Percentiles rank a stretch among this genome's conserved stretches.
Conservation (phyloP, 2,329 filamentous ascomycete genomes). For the Cytospora mali region DNA sequence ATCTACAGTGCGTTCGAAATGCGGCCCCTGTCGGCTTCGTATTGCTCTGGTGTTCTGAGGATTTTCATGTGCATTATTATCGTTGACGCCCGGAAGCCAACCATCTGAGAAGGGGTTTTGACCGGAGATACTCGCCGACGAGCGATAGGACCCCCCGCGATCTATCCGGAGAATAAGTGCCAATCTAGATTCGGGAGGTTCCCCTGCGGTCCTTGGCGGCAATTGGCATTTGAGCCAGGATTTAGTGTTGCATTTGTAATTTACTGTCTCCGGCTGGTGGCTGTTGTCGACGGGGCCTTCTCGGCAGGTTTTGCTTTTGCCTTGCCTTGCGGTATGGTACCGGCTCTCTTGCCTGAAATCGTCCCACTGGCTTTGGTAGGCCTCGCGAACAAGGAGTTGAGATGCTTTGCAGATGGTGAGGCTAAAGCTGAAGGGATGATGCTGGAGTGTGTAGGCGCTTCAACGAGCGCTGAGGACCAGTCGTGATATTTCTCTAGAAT, state of each 20-base stretch:
- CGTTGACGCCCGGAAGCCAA: constrained; percentile 9
- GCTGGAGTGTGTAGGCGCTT: neutral
- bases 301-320: neutral
- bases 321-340: neutral
- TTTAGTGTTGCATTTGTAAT: constrained; percentile 23
- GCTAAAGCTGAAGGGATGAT: neutral
- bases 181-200: constrained; percentile 14
- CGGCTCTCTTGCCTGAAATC: neutral
- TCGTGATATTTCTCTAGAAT: neutral
- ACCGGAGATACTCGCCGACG: constrained; percentile 14
- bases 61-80: neutral
- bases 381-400: neutral
- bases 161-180: constrained; percentile 5
- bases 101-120: neutral
- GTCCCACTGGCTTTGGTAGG: neutral
- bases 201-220: constrained; percentile 6
- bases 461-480: constrained; percentile 1
- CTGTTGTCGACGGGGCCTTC: neutral
- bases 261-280: constrained; percentile 15
- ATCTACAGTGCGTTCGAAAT: too few species aligned
- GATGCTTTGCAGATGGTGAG: neutral
- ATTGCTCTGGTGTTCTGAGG: constrained; percentile 1
- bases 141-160: constrained; percentile 11
- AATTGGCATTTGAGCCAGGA: neutral
- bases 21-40: neutral